Evolutionary conservation across 148 eudicot genomes (phyloP), one percentile per base, ranked within the genome.

Genomic region (Heliamphora exappendiculata): DNA sequence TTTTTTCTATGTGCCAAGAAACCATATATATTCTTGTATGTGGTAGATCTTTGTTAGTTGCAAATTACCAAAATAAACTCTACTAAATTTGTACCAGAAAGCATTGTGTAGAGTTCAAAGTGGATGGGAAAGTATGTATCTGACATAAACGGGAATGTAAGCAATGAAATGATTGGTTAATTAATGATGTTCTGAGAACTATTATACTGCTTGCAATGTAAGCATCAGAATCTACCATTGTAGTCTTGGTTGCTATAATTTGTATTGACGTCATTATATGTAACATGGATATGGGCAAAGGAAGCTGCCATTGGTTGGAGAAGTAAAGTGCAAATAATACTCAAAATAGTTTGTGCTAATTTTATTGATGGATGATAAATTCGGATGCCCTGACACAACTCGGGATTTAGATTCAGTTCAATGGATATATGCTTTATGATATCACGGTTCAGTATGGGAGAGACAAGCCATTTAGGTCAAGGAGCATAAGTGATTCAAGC

Each of bases 271-370:
- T 62, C n/a, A 26, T 19, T 16, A 14, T 60, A n/a, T 13, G 16
- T 4, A 51, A 13, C 13, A 8, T 13, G 9, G 20, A 26, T 64
- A 14, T 9, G n/a, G 39, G 16, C n/a, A 34, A 64, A 16, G 9
- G 68, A 64, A 29, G 42, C 44, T 64, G 41, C 44, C 68, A 64
- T 36, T 63, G 24, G 49, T 66, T 66, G 70, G 28, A 39, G 50
- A 66, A 39, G 10, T 34, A 28, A 17, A 37, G 70, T 22, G n/a
- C 22, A 33, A 42, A 47, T 42, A 24, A 22, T 67, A 24, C 31
- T 26, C 8, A 20, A 41, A 45, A 66, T 66, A 13, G 13, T 8
- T 58, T 58, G 1, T 63, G 1, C 42, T 42, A 42, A 67, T 42
- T 24, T 67, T 7, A 13, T 22, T 41, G 50, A 13, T 67, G 33